Conservation (phyloP, 345 rosid genomes). For the Euclidium syriacum region DNA sequence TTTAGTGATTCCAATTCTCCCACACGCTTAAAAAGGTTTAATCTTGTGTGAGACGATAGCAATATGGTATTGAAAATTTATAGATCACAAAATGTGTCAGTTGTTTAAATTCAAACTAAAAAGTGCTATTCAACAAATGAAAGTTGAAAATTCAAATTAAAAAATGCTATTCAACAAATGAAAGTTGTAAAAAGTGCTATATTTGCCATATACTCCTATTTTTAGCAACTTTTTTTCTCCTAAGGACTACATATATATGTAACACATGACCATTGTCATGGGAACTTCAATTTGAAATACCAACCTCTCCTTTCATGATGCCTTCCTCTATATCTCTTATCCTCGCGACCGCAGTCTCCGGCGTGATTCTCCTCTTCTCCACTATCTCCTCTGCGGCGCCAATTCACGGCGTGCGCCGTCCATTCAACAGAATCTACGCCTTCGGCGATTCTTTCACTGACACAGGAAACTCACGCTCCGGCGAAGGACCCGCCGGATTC, state of each 20-base stretch:
- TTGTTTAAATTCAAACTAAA: no score
- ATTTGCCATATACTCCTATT: no score
- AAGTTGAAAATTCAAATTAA: no score
- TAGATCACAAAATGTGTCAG: no score
- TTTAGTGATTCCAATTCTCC: no score
- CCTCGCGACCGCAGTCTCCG: slow-evolving; percentile 16
- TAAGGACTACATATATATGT: background rate
- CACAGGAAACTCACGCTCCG: slow-evolving; percentile 80
- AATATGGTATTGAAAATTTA: no score
- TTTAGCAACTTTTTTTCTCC: background rate
- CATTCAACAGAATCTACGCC: slow-evolving; percentile 74
- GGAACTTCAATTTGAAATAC: background rate
- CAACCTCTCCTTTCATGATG: slow-evolving; percentile 22
- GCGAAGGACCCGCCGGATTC: slow-evolving; percentile 63
- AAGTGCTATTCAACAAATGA: no score
- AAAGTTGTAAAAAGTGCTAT: no score
- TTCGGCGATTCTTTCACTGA: slow-evolving; percentile 94
- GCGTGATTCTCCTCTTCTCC: slow-evolving; percentile 20
- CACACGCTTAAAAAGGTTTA: no score
- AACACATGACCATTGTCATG: slow-evolving; percentile 2
- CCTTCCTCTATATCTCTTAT: slow-evolving; percentile 11
- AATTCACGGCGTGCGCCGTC: slow-evolving; percentile 19
- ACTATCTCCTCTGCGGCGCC: background rate
- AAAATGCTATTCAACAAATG: no score
- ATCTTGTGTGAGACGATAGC: no score